A percentile compares a stretch with the other conserved stretches of the same genome.
Conservation (phyloP, 2,329 filamentous ascomycete species). For the Colletotrichum costaricense region DNA sequence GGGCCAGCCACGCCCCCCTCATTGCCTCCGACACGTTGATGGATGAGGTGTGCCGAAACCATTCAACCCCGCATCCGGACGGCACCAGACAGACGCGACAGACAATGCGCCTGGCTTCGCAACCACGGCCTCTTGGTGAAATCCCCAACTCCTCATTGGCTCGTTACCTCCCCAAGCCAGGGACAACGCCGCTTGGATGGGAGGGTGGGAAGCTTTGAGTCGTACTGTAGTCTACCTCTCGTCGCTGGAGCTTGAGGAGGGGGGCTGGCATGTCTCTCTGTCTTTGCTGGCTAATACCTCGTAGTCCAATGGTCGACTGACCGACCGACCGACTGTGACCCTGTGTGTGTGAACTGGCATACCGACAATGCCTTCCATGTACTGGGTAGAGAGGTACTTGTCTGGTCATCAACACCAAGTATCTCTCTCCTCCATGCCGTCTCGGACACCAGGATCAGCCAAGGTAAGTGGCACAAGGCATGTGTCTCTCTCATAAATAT, state of each 20-base stretch:
- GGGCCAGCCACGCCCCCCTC: not conserved
- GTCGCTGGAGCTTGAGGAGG: not conserved
- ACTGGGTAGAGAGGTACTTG: slow-evolving; percentile 7
- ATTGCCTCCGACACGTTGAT: slow-evolving; percentile 26
- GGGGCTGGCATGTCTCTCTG: not conserved
- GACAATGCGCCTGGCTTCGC: slow-evolving; percentile 31
- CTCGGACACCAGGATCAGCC: slow-evolving; percentile 7
- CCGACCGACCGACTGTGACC: slow-evolving; percentile 6
- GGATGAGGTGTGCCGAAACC: slow-evolving; percentile 31
- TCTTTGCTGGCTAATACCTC: not conserved
- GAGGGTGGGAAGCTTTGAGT: slow-evolving; percentile 34
- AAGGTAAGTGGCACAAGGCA: slow-evolving; percentile 18
- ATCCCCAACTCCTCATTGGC: slow-evolving; percentile 17
- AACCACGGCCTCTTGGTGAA: slow-evolving; percentile 15
- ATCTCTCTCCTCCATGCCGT: not conserved
- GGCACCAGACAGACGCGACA: slow-evolving; percentile 33
- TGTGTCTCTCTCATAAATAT: slow-evolving; percentile 32
- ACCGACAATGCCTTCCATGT: not conserved
- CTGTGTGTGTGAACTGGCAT: slow-evolving; percentile 1
- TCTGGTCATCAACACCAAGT: slow-evolving; percentile 12
- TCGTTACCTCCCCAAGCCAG: slow-evolving; percentile 6
- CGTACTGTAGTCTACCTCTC: not conserved
- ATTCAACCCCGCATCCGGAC: slow-evolving; percentile 34
- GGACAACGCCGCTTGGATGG: slow-evolving; percentile 26
- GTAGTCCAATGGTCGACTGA: slow-evolving; percentile 4